Percentiles rank a stretch among this genome's conserved stretches.
These are phyloP conservation scores for Nigrospora osmanthi DNA, from an alignment of 2,329 filamentous ascomycete species.

Conservation along the genomic window DNA sequence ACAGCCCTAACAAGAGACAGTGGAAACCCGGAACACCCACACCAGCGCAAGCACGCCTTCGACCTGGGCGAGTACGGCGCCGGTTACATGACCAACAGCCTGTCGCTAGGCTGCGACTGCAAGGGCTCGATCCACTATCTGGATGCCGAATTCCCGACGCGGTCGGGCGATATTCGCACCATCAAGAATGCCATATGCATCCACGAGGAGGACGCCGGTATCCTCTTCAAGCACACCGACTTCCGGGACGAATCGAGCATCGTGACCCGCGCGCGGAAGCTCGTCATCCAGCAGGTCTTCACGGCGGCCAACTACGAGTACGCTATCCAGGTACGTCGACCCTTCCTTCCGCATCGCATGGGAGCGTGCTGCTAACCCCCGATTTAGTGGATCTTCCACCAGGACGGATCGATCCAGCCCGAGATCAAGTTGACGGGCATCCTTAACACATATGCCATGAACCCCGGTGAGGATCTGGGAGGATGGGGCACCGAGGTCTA, in stretches of 20 bases:
- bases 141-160: slow-evolving; percentile 77
- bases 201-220: slow-evolving; percentile 87
- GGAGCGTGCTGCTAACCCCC: slow-evolving; percentile 10
- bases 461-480: slow-evolving; percentile 69
- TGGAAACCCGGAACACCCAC: slow-evolving; percentile 71
- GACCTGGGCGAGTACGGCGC: slow-evolving; percentile 76
- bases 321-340: slow-evolving; percentile 31
- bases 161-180: slow-evolving; percentile 63
- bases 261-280: slow-evolving; percentile 77
- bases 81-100: slow-evolving; percentile 76
- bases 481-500: slow-evolving; percentile 92
- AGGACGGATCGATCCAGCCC: slow-evolving; percentile 85
- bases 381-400: slow-evolving; percentile 81
- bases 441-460: slow-evolving; percentile 82
- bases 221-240: slow-evolving; percentile 90
- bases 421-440: slow-evolving; percentile 91
- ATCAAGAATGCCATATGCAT: slow-evolving; percentile 96
- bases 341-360: no score
- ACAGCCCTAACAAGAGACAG: slow-evolving; percentile 13
- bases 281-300: slow-evolving; percentile 86
- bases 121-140: slow-evolving; percentile 89
- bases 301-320: slow-evolving; percentile 97
- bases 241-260: slow-evolving; percentile 85
- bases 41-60: slow-evolving; percentile 76
- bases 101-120: slow-evolving; percentile 74